Conservation (phyloP, 192 early-diverging fungal genomes). For the Coemansia sp. region DNA sequence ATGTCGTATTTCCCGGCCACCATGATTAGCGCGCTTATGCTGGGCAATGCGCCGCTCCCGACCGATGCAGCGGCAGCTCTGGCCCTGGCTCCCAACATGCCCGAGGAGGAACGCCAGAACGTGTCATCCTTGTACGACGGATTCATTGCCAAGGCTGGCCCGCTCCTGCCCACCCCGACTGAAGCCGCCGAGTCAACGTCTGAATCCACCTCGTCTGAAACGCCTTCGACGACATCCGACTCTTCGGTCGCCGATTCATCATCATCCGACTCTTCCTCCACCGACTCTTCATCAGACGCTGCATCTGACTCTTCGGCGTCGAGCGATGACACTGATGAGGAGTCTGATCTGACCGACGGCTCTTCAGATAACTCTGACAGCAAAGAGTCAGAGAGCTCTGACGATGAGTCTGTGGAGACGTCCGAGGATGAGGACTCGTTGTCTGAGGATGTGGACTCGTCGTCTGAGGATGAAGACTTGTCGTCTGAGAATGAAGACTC, state of each 20-base stretch:
- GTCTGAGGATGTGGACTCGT: neutral
- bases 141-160: neutral
- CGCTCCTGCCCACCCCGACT: neutral
- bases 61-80: neutral
- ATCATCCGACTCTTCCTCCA: neutral
- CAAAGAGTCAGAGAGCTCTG: conserved; percentile 3
- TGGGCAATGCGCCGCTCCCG: neutral
- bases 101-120: neutral
- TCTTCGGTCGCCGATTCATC: neutral
- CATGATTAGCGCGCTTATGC: neutral
- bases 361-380: neutral
- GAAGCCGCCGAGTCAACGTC: neutral
- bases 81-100: conserved; percentile 7
- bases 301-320: neutral
- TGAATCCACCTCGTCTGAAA: neutral
- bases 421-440: neutral
- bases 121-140: neutral
- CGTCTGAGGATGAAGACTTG: neutral
- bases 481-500: neutral
- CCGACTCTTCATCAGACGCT: neutral
- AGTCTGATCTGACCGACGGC: neutral
- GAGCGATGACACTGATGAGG: neutral
- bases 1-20: conserved; percentile 1
- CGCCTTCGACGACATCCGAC: conserved; percentile 1
- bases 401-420: conserved; percentile 1